phyloP scores from a whole-genome alignment of 441 rosid genomes.

The Kokia cookei region DNA sequence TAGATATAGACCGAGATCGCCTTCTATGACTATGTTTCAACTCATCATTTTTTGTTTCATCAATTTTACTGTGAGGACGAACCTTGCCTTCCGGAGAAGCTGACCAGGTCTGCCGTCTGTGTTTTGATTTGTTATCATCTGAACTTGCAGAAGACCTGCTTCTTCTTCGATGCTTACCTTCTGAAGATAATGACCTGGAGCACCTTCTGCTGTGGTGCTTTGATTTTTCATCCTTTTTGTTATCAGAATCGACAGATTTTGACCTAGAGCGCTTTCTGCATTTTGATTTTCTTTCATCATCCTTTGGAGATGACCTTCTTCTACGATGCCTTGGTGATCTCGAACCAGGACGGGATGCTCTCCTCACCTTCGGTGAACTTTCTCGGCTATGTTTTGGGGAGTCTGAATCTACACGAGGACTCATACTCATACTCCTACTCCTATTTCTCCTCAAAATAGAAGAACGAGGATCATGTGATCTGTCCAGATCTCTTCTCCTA shows the following conservation, averaged over 20 bases:
- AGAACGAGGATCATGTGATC: slow-evolving; percentile 50
- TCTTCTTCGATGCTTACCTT: slow-evolving; percentile 33
- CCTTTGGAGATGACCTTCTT: slow-evolving; percentile 54
- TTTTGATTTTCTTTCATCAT: slow-evolving; percentile 36
- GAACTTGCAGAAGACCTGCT: slow-evolving; percentile 34
- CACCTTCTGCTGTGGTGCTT: slow-evolving; percentile 34
- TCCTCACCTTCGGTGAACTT: slow-evolving; percentile 47
- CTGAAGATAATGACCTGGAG: slow-evolving; percentile 62
- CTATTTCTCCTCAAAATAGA: slow-evolving; percentile 65
- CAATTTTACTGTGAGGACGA: slow-evolving; percentile 21
- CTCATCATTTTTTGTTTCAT: slow-evolving; percentile 33
- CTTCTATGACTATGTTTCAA: slow-evolving; percentile 36
- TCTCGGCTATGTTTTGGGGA: slow-evolving; percentile 49
- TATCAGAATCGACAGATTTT: slow-evolving; percentile 47
- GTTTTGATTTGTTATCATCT: slow-evolving; percentile 42
- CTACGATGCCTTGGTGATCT: slow-evolving; percentile 61
- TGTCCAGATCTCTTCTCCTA: slow-evolving; percentile 45
- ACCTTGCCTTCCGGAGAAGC: slow-evolving; percentile 31
- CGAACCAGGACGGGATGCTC: slow-evolving; percentile 49
- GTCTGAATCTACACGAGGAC: slow-evolving; percentile 61
- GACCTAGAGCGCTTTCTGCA: slow-evolving; percentile 56
- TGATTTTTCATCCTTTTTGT: slow-evolving; percentile 32
- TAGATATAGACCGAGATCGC: slow-evolving; percentile 58
- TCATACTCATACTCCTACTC: slow-evolving; percentile 53
- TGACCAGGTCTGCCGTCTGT: slow-evolving; percentile 46